phyloP scores from a whole-genome alignment of 2,329 filamentous ascomycete genomes.

The Coniochaeta sp. region DNA sequence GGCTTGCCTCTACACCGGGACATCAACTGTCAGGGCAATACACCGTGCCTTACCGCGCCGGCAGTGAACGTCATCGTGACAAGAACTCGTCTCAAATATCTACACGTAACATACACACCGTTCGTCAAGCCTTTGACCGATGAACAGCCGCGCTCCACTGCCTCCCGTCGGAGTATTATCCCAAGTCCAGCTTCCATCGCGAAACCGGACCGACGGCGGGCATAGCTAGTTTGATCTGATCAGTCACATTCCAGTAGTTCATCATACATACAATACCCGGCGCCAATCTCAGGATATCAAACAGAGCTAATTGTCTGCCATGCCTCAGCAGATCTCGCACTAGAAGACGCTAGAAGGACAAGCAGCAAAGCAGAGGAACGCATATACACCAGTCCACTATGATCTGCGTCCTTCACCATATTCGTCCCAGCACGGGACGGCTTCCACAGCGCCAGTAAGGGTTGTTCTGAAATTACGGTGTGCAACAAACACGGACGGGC shows the following conservation, averaged over 20 bases:
- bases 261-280: neutral
- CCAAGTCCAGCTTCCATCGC: neutral
- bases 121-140: neutral
- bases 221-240: neutral
- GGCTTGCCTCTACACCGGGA: neutral
- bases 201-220: neutral
- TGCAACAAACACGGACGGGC: neutral
- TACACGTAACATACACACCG: neutral
- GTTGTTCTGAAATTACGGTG: neutral
- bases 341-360: neutral
- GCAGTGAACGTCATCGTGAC: neutral
- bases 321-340: neutral
- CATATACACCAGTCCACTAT: neutral
- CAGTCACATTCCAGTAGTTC: neutral
- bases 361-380: neutral
- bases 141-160: neutral
- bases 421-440: neutral
- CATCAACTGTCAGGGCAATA: too few relatives aligned
- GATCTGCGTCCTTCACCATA: neutral
- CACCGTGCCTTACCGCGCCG: neutral
- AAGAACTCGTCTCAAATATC: neutral
- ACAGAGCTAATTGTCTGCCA: neutral
- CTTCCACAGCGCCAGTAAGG: neutral
- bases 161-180: neutral
- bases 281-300: neutral